These are phyloP conservation scores for Apiotrichum montevideense DNA, from an alignment of 1,284 basidiomycete genomes.

Conservation along the genomic window DNA sequence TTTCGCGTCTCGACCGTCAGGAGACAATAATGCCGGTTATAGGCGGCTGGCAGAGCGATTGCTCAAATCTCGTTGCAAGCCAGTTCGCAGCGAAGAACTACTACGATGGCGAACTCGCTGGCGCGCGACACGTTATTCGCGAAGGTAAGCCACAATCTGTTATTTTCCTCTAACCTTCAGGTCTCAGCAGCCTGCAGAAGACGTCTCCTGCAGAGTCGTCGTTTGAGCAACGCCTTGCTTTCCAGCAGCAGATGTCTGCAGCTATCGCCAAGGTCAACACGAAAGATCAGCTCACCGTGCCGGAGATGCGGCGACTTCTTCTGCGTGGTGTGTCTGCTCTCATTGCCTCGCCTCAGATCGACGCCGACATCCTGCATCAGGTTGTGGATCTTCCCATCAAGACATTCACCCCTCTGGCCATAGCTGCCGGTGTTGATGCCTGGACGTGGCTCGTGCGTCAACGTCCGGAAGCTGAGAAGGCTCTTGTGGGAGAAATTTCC, in stretches of 20 bases:
- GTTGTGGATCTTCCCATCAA: slow-evolving; percentile 84
- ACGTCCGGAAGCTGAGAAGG: slow-evolving; percentile 67
- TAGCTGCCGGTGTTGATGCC: slow-evolving; percentile 81
- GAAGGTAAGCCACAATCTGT: slow-evolving; percentile 24
- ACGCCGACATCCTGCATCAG: slow-evolving; percentile 80
- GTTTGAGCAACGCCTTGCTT: slow-evolving; percentile 56
- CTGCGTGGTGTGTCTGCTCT: slow-evolving; percentile 80
- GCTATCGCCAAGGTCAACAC: slow-evolving; percentile 63
- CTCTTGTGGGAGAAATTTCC: slow-evolving; percentile 75
- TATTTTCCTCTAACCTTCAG: slow-evolving; percentile 12
- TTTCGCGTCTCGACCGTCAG: slow-evolving; percentile 72
- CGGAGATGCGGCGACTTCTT: slow-evolving; percentile 75
- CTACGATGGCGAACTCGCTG: slow-evolving; percentile 77
- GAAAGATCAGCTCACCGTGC: slow-evolving; percentile 65
- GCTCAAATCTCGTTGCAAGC: slow-evolving; percentile 66
- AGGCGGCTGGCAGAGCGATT: slow-evolving; percentile 55
- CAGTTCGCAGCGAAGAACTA: slow-evolving; percentile 80
- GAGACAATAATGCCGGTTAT: slow-evolving; percentile 50
- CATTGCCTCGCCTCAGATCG: slow-evolving; percentile 67
- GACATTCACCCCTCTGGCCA: slow-evolving; percentile 77
- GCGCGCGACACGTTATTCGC: slow-evolving; percentile 60
- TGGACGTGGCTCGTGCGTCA: slow-evolving; percentile 97
- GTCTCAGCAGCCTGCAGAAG: slow-evolving; percentile 56
- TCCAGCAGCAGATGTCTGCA: slow-evolving; percentile 64
- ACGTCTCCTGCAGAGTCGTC: slow-evolving; percentile 57